Base-by-base conservation (phyloP, 1,284 basidiomycete genomes). In the Pyrrhoderma lamaoense region DNA sequence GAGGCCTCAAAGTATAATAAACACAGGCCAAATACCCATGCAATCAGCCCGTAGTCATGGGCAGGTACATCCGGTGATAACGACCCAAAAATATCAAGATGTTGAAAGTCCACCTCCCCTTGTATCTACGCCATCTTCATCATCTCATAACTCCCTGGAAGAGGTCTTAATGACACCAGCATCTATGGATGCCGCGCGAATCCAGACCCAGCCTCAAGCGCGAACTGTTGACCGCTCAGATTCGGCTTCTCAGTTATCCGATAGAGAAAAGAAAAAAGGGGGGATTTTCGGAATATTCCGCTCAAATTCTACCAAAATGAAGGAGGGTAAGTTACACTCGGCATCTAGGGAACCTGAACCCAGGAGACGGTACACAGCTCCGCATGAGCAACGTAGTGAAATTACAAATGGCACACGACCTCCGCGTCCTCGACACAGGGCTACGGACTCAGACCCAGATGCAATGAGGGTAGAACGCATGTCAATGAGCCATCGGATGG, bases 271-370 rank as follows among this genome's bases (percentile, higher is more conserved):
- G 14, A 61, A 63, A 54, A 70, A 68, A 59, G 56, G 58, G 19
- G 62, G 66, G 13, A 59, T 70, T 37, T 65, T 69, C 42, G 61
- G 63, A n/a, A 56, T 70, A 21, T 70, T 70, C 57, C 66, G 68
- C 8, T 70, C 69, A 0, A 63, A 60, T 23, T 68, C 67, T 1
- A 38, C 49, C 18, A 64, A 65, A 7, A 62, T 62, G 31, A 68
- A 67, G 56, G 61, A 57, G 36, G 25, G 22, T n/a, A 48, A 36
- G 21, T 47, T 50, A 3, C 22, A 36, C n/a, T 19, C 18, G 14
- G 38, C 39, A 11, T 8, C 47, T 45, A 49, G 19, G 43, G 46
- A 40, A 51, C 56, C 62, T 37, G 60, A 64, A 47, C 56, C 53
- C 18, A 61, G 23, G 43, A 63, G 3, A 47, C 58, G n/a, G 8